Evolutionary conservation across 2,329 filamentous ascomycete genomes (phyloP).

Genomic region (Cryphonectria nitschkei): DNA sequence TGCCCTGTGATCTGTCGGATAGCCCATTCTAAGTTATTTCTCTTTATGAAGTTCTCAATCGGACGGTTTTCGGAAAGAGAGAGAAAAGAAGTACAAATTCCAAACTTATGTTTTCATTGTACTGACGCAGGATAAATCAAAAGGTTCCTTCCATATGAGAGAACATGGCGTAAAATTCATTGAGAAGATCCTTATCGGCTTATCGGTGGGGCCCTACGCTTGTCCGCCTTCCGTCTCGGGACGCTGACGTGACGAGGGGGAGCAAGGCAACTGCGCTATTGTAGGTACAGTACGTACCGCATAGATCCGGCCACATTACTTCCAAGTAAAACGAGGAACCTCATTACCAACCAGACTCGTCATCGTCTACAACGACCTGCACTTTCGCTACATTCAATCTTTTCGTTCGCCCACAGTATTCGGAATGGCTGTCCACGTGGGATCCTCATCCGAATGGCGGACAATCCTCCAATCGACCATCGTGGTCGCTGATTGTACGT

Average conservation of each 20-base stretch:
- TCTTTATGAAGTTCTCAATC: not conserved
- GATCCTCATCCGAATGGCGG: conserved; percentile 72
- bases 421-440: conserved; percentile 59
- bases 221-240: conserved; percentile 10
- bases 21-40: conserved; percentile 1
- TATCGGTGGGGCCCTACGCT: conserved; percentile 5
- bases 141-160: not conserved
- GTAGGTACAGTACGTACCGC: conserved; percentile 3
- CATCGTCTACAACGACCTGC: not conserved
- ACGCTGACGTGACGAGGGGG: not conserved
- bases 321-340: not conserved
- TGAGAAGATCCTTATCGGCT: conserved; percentile 3
- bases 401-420: not conserved
- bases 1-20: conserved; percentile 22
- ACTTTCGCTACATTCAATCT: not conserved
- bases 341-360: not conserved
- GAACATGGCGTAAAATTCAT: conserved; percentile 15
- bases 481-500: conserved; percentile 86
- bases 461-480: conserved; percentile 71
- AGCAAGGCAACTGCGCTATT: not conserved
- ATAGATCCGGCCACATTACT: conserved; percentile 28
- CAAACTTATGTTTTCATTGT: too few species aligned
- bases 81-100: not conserved
- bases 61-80: not conserved
- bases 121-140: not conserved